Conservation (phyloP, 2,329 filamentous ascomycete species). For the Fusarium ramigenum region DNA sequence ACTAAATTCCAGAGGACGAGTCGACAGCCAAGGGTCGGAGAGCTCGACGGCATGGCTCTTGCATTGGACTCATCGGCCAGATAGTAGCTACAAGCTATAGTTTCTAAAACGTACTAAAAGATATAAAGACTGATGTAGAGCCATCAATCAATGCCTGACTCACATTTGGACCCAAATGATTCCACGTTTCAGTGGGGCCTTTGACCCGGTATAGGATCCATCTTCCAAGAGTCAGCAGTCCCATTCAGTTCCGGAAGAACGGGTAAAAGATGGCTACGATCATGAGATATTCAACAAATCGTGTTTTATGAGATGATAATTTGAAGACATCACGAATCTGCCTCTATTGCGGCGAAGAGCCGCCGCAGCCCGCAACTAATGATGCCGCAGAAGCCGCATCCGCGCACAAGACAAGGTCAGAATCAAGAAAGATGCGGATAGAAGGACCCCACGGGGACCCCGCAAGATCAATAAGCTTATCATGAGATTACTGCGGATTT, state of each 20-base stretch:
- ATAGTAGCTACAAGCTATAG: too few relatives aligned
- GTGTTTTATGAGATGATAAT: not conserved
- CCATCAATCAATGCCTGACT: accelerated
- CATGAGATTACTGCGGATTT: not conserved
- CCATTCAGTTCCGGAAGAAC: not conserved
- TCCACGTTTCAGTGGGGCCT: not conserved
- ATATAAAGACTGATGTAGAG: accelerated
- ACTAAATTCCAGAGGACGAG: too few relatives aligned
- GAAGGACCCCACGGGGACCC: not conserved
- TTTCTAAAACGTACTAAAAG: too few relatives aligned
- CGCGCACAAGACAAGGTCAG: not conserved
- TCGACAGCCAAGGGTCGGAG: too few relatives aligned
- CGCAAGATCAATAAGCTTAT: not conserved
- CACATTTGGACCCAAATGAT: not conserved
- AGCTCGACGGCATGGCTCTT: not conserved
- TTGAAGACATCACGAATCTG: not conserved
- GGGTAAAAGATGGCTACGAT: not conserved
- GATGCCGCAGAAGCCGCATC: not conserved
- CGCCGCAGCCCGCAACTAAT: not conserved
- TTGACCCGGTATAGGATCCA: not conserved
- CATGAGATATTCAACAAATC: not conserved
- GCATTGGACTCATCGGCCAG: accelerated
- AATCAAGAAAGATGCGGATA: not conserved
- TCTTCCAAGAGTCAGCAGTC: not conserved
- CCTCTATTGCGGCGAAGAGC: not conserved